Evolutionary conservation across 768 basidiomycete genomes (phyloP).

Genomic region (Boletellus ananiceps): DNA sequence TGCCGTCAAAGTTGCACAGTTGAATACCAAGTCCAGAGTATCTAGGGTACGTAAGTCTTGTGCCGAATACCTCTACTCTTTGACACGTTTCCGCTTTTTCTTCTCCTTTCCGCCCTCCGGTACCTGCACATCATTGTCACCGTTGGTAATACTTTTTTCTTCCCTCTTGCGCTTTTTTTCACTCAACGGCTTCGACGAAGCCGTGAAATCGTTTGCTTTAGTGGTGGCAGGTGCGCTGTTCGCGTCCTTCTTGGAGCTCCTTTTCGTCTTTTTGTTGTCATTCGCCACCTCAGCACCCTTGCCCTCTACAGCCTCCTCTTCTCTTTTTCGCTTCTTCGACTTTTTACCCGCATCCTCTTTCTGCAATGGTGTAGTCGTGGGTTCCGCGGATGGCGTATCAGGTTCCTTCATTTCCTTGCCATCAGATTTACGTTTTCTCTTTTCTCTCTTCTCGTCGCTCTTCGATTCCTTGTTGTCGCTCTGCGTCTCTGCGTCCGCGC

Average conservation of each 20-base stretch:
- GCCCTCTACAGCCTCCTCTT: slow-evolving; percentile 6
- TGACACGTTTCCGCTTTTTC: slow-evolving; percentile 27
- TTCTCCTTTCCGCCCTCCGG: slow-evolving; percentile 27
- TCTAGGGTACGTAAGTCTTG: slow-evolving; percentile 1
- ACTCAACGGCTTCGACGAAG: slow-evolving; percentile 7
- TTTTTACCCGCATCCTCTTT: slow-evolving; percentile 12
- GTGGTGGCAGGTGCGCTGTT: slow-evolving; percentile 2
- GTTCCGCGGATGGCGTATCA: slow-evolving; percentile 8
- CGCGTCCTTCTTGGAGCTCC: slow-evolving; percentile 10
- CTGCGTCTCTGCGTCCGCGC: background rate
- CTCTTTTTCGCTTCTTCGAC: slow-evolving; percentile 35
- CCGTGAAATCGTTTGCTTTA: slow-evolving; percentile 12
- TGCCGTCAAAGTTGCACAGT: too few species aligned
- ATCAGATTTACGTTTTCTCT: slow-evolving; percentile 15
- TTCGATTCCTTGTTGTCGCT: background rate
- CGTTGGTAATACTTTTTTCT: slow-evolving; percentile 6
- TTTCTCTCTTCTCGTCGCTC: slow-evolving; percentile 14
- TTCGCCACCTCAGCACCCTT: slow-evolving; percentile 5
- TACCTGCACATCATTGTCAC: slow-evolving; percentile 9
- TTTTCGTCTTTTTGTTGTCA: slow-evolving; percentile 27
- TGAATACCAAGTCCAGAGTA: background rate
- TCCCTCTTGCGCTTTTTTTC: slow-evolving; percentile 27
- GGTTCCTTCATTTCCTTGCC: slow-evolving; percentile 17
- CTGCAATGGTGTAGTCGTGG: slow-evolving; percentile 2
- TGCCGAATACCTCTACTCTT: slow-evolving; percentile 1